A percentile compares a stretch with the other conserved stretches of the same genome.
phyloP scores from a whole-genome alignment of 305 asterid species.

The Fraxinus latifolia region DNA sequence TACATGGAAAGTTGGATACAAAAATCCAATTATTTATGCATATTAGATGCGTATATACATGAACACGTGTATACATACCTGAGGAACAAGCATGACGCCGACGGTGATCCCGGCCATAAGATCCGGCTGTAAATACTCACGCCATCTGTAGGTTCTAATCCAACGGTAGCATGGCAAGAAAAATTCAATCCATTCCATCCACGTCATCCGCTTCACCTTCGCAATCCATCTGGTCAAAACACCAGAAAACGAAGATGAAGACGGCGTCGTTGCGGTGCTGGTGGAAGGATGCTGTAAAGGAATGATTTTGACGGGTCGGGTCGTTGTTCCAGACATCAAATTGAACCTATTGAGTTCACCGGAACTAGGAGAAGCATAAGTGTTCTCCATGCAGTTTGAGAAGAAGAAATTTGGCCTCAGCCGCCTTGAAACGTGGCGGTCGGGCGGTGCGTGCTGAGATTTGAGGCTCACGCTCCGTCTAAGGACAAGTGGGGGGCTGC shows the following conservation, averaged over 20 bases:
- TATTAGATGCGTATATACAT: background rate
- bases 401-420: background rate
- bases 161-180: slow-evolving; percentile 91
- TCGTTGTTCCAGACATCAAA: slow-evolving; percentile 24
- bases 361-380: slow-evolving; percentile 68
- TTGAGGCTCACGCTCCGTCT: background rate
- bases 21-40: background rate
- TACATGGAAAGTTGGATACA: background rate
- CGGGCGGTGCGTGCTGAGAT: background rate
- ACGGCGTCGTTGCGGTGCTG: slow-evolving; percentile 25
- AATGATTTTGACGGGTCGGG: slow-evolving; percentile 62
- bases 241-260: slow-evolving; percentile 28
- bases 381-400: slow-evolving; percentile 41
- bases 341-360: slow-evolving; percentile 41
- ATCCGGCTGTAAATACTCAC: slow-evolving; percentile 82
- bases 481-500: background rate
- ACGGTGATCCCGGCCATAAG: slow-evolving; percentile 92
- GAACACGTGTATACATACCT: slow-evolving; percentile 37
- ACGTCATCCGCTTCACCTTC: slow-evolving; percentile 61
- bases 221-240: slow-evolving; percentile 50
- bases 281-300: slow-evolving; percentile 71
- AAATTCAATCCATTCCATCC: slow-evolving; percentile 73
- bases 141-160: slow-evolving; percentile 83
- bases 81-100: slow-evolving; percentile 99
- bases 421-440: background rate